Evolutionary conservation across 108 stramenopile species (phyloP).

Genomic region (Conticribra weissflogii): DNA sequence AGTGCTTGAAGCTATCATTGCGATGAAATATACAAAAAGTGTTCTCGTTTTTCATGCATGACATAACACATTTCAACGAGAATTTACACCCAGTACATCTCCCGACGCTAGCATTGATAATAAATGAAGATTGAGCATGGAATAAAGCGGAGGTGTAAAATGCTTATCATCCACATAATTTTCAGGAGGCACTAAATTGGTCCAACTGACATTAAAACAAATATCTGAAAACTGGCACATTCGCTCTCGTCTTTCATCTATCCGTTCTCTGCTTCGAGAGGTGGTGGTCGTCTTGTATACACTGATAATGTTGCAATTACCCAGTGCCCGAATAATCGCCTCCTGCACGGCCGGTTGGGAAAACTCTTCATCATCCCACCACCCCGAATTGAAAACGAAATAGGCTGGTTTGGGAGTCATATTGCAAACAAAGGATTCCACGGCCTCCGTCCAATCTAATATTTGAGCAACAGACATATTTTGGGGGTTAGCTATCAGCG

Average conservation of each 20-base stretch:
- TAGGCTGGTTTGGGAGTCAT: not conserved
- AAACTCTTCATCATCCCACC: not conserved
- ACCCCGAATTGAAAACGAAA: not conserved
- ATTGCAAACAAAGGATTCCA: not conserved
- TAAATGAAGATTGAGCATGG: not conserved
- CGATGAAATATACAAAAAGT: no score
- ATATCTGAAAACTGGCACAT: not conserved
- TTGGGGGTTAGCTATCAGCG: no score
- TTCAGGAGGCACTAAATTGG: not conserved
- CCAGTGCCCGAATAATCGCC: not conserved
- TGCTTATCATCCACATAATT: not conserved
- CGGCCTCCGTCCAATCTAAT: no score
- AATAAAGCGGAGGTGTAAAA: not conserved
- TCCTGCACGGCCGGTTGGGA: not conserved
- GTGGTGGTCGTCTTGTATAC: not conserved
- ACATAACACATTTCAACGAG: no score
- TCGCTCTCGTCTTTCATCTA: not conserved
- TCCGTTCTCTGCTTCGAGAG: not conserved
- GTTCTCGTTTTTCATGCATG: no score
- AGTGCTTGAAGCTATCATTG: no score
- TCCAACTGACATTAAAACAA: not conserved
- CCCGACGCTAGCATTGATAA: not conserved
- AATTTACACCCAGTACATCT: no score
- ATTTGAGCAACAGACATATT: no score
- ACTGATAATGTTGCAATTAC: not conserved